These are phyloP conservation scores for Cardamine chenopodiifolia DNA, from an alignment of 345 rosid genomes.

Conservation along the genomic window DNA sequence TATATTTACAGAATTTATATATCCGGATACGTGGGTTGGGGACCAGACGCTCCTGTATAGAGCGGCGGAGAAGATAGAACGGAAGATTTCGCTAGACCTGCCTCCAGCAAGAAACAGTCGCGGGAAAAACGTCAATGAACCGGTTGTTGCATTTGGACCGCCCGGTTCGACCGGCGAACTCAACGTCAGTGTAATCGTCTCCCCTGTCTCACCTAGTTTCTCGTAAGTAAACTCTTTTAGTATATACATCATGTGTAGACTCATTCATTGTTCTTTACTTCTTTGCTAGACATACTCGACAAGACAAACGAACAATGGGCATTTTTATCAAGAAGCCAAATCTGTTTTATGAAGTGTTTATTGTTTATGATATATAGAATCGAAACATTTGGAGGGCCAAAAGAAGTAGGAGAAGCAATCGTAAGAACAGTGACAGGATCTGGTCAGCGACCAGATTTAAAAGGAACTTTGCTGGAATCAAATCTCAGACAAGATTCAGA, in stretches of 20 bases:
- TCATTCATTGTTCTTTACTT: background rate
- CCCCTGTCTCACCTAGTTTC: slow-evolving; percentile 71
- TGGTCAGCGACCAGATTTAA: slow-evolving; percentile 49
- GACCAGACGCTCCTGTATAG: slow-evolving; percentile 76
- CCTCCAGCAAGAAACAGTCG: slow-evolving; percentile 58
- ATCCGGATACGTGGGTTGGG: slow-evolving; percentile 81
- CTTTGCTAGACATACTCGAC: too few species aligned
- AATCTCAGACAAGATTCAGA: slow-evolving; percentile 55
- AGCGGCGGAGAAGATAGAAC: slow-evolving; percentile 67
- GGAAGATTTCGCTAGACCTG: slow-evolving; percentile 70
- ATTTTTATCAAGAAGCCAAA: background rate
- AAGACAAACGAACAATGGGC: background rate
- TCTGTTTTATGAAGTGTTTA: background rate
- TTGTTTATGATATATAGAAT: slow-evolving; percentile 48
- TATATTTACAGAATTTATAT: slow-evolving; percentile 61
- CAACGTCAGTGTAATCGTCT: slow-evolving; percentile 85
- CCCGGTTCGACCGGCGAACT: slow-evolving; percentile 90
- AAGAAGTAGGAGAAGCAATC: slow-evolving; percentile 78
- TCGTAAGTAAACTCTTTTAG: slow-evolving; percentile 54
- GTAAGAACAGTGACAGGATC: slow-evolving; percentile 62
- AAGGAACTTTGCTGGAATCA: slow-evolving; percentile 62
- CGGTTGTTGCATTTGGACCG: slow-evolving; percentile 81
- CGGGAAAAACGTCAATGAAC: slow-evolving; percentile 62
- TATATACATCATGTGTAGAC: background rate
- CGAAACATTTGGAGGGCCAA: slow-evolving; percentile 83